Evolutionary conservation across 176 grass and related monocot genomes (phyloP).

Genomic region (Phoenix roebelenii): DNA sequence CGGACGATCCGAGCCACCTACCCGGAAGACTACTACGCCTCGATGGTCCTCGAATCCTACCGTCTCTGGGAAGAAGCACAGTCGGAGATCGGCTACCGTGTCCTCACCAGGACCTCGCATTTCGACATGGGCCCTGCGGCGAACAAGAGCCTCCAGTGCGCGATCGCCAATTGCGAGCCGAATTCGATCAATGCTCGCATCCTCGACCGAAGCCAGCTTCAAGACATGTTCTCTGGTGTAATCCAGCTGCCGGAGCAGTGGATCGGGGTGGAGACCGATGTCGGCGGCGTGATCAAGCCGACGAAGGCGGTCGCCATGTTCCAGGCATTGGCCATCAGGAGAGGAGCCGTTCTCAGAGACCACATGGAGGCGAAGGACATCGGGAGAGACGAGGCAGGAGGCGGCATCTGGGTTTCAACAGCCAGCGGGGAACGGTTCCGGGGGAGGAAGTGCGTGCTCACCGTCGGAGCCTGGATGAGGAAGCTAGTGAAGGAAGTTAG

Average conservation of each 20-base stretch:
- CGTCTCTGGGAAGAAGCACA: slow-evolving; percentile 55
- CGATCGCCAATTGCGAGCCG: background rate
- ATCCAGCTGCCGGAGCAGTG: slow-evolving; percentile 49
- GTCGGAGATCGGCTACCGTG: slow-evolving; percentile 45
- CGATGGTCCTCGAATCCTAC: slow-evolving; percentile 47
- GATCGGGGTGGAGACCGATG: slow-evolving; percentile 33
- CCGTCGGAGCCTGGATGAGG: slow-evolving; percentile 47
- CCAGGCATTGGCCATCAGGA: slow-evolving; percentile 50
- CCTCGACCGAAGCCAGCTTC: slow-evolving; percentile 10
- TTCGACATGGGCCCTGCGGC: slow-evolving; percentile 49
- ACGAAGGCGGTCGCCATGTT: slow-evolving; percentile 98
- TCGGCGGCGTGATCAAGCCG: slow-evolving; percentile 66
- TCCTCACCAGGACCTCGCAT: slow-evolving; percentile 62
- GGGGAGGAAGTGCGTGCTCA: slow-evolving; percentile 50
- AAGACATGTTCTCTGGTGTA: slow-evolving; percentile 17
- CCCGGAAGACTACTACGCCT: slow-evolving; percentile 65
- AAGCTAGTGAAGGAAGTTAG: slow-evolving; percentile 34
- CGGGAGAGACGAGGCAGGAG: slow-evolving; percentile 19
- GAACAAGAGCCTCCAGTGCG: slow-evolving; percentile 19
- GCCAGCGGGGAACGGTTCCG: slow-evolving; percentile 16
- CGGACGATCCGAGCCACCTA: slow-evolving; percentile 83
- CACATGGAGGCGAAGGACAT: slow-evolving; percentile 32
- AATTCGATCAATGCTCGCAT: slow-evolving; percentile 13
- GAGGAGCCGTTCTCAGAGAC: slow-evolving; percentile 55
- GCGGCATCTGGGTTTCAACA: too few species aligned